Base-by-base conservation (phyloP, 306 rosid genomes). In the Notholithocarpus densiflorus region DNA sequence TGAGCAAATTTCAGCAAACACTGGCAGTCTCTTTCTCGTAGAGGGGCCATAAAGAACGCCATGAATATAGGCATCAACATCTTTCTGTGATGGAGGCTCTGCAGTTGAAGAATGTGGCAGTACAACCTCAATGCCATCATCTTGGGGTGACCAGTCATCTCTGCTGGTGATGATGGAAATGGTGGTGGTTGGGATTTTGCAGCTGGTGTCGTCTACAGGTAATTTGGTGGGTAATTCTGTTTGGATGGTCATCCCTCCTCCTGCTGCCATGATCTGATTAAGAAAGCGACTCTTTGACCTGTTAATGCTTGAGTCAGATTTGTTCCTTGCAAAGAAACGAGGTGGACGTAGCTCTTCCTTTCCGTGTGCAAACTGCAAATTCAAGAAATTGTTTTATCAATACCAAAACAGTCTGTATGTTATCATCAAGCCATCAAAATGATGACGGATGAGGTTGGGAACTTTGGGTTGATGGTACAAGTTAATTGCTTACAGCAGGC, bases 91-190 rank as follows among this genome's bases (percentile, higher is more conserved):
- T 45, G 85, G 76, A 77, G 74, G 73, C 70, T 62, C 53, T 65
- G 55, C 75, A 53, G 72, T 77, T 32, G 88, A 79, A 73, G 75
- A 71, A 77, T 56, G 17, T 29, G 90, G 90, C 82, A 84, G 84
- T 24, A 62, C 70, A 70, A 83, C 32, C 75, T 76, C 82, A 80
- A 90, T 92, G 79, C 79, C 83, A 75, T 94, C 97, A 68, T 92
- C 98, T 79, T 80, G 68, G 20, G 94, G 96, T 48, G 90, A 94
- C 97, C 98, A 94, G 48, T 87, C 82, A 17, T 15, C 17, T 68
- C 11, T 29, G 75, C 71, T n/a, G 14, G 34, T 59, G 53, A 10
- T 48, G 17, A 34, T 17, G 45, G 60, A 51, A 19, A 73, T 17
- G 72, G 66, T 56, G 26, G 54, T 78, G 26, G 56, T 52, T 31